Percentiles rank a stretch among this genome's conserved stretches.
These are phyloP conservation scores for Colletotrichum simmondsii DNA, from an alignment of 2,329 filamentous ascomycete genomes.

Conservation along the genomic window DNA sequence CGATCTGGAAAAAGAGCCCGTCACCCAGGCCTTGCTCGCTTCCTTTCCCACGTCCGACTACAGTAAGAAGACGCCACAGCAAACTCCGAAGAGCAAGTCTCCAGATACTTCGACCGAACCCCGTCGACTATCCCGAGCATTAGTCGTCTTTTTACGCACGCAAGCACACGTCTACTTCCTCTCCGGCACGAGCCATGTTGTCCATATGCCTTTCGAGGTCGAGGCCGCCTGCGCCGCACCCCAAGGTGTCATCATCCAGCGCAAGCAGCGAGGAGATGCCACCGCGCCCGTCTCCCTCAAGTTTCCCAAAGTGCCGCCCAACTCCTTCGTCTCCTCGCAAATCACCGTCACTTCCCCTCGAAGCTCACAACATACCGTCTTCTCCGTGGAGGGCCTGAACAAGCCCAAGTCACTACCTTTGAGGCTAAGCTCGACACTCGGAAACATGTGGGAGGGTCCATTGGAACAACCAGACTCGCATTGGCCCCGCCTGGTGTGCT, in stretches of 20 bases:
- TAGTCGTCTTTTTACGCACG: conserved; percentile 91
- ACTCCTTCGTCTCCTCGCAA: conserved; percentile 83
- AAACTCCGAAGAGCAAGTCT: conserved; percentile 15
- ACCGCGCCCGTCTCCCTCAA: conserved; percentile 63
- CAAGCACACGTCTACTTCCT: conserved; percentile 96
- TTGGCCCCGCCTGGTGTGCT: conserved; percentile 81
- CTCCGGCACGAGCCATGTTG: conserved; percentile 85
- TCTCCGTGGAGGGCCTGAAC: conserved; percentile 68
- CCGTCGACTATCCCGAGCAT: conserved; percentile 67
- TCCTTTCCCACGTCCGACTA: conserved; percentile 74
- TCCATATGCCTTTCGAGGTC: conserved; percentile 95
- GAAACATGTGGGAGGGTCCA: conserved; percentile 67
- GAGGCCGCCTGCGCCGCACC: conserved; percentile 87
- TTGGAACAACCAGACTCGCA: conserved; percentile 65
- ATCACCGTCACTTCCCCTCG: conserved; percentile 61
- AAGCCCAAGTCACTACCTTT: conserved; percentile 65
- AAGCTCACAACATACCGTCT: conserved; percentile 60
- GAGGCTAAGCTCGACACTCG: conserved; percentile 63
- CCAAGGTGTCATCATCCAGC: conserved; percentile 85
- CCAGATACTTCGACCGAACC: conserved; percentile 25
- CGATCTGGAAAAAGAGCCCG: conserved; percentile 84
- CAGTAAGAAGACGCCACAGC: conserved; percentile 35
- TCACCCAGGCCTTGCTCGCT: conserved; percentile 88
- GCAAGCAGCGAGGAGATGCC: conserved; percentile 71
- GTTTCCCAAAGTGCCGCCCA: conserved; percentile 75